These are phyloP conservation scores for Aspergillus ustus DNA, from an alignment of 2,329 filamentous ascomycete genomes.

Conservation along the genomic window DNA sequence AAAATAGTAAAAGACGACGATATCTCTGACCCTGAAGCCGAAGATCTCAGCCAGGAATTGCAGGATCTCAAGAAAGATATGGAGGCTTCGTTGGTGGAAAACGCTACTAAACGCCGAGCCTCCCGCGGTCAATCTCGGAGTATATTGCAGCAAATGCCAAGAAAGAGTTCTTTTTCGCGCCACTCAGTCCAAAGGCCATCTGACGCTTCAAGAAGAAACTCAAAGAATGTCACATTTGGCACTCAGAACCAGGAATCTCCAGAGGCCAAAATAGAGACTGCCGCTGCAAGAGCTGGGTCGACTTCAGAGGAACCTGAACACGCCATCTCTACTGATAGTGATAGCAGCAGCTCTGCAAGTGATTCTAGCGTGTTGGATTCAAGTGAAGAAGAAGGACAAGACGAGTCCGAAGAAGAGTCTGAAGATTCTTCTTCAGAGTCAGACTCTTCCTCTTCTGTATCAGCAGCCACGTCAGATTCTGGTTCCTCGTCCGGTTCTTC, in stretches of 20 bases:
- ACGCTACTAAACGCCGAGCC: conserved; percentile 22
- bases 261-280: conserved; percentile 16
- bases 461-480: conserved; percentile 9
- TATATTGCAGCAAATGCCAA: conserved; percentile 6
- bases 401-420: conserved; percentile 3
- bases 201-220: conserved; percentile 31
- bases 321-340: conserved; percentile 13
- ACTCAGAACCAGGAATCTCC: conserved; percentile 20
- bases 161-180: conserved; percentile 19
- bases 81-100: conserved; percentile 30
- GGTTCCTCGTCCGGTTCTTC: conserved; percentile 32
- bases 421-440: neutral
- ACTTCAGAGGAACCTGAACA: conserved; percentile 23
- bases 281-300: conserved; percentile 19
- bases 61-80: conserved; percentile 50
- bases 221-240: conserved; percentile 42
- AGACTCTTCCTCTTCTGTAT: neutral
- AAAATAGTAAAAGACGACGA: conserved; percentile 34
- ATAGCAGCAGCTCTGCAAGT: conserved; percentile 21
- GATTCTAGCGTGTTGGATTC: conserved; percentile 31
- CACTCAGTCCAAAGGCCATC: conserved; percentile 24
- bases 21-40: conserved; percentile 37
- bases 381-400: conserved; percentile 5
- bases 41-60: conserved; percentile 51
- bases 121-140: conserved; percentile 16